These are phyloP conservation scores for Thraustochytrium striatum DNA, from an alignment of 352 stramenopile genomes.

Conservation along the genomic window DNA sequence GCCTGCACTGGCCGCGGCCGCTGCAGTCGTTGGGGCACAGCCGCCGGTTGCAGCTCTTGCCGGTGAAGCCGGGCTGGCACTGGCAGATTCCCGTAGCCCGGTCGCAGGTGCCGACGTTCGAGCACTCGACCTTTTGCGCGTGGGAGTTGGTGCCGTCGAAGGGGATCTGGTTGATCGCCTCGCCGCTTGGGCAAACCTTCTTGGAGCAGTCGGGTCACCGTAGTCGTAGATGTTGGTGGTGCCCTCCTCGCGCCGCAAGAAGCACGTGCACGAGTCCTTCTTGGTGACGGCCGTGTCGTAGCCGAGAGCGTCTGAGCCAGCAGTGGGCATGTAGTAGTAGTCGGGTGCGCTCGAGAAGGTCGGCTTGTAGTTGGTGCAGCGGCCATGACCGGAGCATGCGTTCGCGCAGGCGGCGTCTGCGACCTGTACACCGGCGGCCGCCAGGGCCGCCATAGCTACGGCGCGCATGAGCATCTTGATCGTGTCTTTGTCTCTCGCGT, in stretches of 20 bases:
- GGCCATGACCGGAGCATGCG: conserved; percentile 64
- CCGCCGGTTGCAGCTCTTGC: conserved; percentile 80
- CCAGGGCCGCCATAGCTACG: background rate
- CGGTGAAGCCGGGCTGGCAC: conserved; percentile 78
- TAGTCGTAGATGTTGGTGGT: conserved; percentile 17
- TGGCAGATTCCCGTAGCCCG: conserved; percentile 77
- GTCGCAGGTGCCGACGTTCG: conserved; percentile 85
- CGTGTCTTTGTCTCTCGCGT: too few relatives aligned
- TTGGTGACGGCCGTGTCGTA: conserved; percentile 20
- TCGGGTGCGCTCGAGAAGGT: conserved; percentile 1
- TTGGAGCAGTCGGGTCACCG: conserved; percentile 28
- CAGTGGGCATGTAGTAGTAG: background rate
- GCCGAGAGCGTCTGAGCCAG: background rate
- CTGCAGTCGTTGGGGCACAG: conserved; percentile 92
- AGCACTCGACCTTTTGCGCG: conserved; percentile 72
- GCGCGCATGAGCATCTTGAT: background rate
- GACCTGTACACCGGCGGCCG: background rate
- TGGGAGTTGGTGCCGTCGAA: background rate
- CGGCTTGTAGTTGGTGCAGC: conserved; percentile 55
- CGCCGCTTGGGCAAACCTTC: conserved; percentile 33
- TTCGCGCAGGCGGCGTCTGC: conserved; percentile 59
- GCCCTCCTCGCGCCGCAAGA: conserved; percentile 31
- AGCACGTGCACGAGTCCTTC: conserved; percentile 50
- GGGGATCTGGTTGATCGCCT: background rate
- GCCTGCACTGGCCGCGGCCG: conserved; percentile 83